Evolutionary conservation across 108 stramenopile species (phyloP).

Genomic region (Stephanodiscus triporus): DNA sequence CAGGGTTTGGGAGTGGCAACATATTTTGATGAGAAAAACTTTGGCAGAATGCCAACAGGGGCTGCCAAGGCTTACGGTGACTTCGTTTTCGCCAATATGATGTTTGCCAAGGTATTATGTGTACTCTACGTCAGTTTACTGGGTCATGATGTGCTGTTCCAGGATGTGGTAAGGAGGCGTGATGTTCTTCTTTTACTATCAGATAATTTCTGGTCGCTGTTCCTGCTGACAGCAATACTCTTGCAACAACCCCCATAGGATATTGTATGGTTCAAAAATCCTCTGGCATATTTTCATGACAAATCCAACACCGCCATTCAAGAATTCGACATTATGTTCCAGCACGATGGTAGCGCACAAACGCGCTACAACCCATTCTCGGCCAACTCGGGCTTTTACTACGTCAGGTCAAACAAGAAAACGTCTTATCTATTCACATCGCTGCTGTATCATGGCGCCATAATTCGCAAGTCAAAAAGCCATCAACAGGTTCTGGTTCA

Average conservation of each 20-base stretch:
- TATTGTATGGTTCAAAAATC: constrained; percentile 49
- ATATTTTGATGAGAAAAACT: constrained; percentile 45
- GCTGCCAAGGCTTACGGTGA: constrained; percentile 61
- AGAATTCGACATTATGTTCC: constrained; percentile 58
- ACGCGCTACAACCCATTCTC: constrained; percentile 52
- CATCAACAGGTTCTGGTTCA: constrained; percentile 55
- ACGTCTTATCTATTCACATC: constrained; percentile 54
- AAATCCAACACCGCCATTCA: constrained; percentile 35
- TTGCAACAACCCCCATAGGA: neutral
- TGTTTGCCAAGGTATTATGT: constrained; percentile 64
- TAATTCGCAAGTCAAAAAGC: constrained; percentile 31
- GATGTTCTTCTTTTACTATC: neutral
- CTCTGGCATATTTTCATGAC: constrained; percentile 47
- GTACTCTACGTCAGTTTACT: constrained; percentile 45
- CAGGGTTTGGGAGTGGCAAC: constrained; percentile 37
- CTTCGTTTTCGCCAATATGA: constrained; percentile 56
- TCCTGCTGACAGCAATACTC: no score
- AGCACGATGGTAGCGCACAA: constrained; percentile 63
- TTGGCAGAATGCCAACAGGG: constrained; percentile 36
- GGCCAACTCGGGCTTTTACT: constrained; percentile 69
- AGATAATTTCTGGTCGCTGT: neutral
- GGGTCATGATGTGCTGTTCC: constrained; percentile 63
- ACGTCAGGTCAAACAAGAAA: constrained; percentile 52
- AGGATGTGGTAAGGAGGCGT: constrained; percentile 46
- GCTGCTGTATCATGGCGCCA: constrained; percentile 45